Percentiles rank a stretch among this genome's conserved stretches.
Evolutionary conservation across 495 filamentous ascomycete species (phyloP).

Genomic region (Penicillium bialowiezense): DNA sequence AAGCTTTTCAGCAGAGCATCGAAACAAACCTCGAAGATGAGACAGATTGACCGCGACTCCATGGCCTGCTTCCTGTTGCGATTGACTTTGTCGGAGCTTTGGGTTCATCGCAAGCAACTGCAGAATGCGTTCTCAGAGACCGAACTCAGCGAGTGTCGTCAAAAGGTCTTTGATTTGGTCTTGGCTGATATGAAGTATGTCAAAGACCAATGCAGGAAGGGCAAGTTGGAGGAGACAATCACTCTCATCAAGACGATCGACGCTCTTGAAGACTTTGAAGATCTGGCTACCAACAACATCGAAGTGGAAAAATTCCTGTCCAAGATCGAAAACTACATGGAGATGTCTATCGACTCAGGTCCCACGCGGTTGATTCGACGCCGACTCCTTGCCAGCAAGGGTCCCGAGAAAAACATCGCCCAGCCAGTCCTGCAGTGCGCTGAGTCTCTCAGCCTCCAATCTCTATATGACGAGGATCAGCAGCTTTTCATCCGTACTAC

Average conservation of each 20-base stretch:
- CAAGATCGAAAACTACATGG: conserved; percentile 40
- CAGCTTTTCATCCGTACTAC: conserved; percentile 41
- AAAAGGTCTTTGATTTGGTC: conserved; percentile 35
- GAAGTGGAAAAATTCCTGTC: conserved; percentile 39
- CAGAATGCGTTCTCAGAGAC: conserved; percentile 27
- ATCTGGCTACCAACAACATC: conserved; percentile 32
- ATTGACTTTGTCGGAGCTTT: conserved; percentile 40
- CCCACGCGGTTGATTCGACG: conserved; percentile 37
- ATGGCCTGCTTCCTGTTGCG: conserved; percentile 42
- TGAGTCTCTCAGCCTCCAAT: conserved; percentile 35
- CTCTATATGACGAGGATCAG: conserved; percentile 43
- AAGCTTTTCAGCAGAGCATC: conserved; percentile 34
- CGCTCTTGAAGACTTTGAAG: conserved; percentile 46
- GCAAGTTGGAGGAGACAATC: conserved; percentile 39
- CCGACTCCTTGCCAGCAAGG: conserved; percentile 36
- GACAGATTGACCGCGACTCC: conserved; percentile 35
- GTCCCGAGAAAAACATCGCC: conserved; percentile 27
- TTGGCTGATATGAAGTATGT: conserved; percentile 38
- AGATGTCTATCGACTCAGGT: conserved; percentile 36
- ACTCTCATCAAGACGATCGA: conserved; percentile 44
- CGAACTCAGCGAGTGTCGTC: conserved; percentile 33
- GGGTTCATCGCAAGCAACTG: conserved; percentile 33
- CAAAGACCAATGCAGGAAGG: conserved; percentile 41
- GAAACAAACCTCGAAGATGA: conserved; percentile 34
- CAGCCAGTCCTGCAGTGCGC: conserved; percentile 34